A percentile compares a stretch with the other conserved stretches of the same genome.
Evolutionary conservation across 345 rosid genomes (phyloP).

Genomic region (Ceriops tagal): DNA sequence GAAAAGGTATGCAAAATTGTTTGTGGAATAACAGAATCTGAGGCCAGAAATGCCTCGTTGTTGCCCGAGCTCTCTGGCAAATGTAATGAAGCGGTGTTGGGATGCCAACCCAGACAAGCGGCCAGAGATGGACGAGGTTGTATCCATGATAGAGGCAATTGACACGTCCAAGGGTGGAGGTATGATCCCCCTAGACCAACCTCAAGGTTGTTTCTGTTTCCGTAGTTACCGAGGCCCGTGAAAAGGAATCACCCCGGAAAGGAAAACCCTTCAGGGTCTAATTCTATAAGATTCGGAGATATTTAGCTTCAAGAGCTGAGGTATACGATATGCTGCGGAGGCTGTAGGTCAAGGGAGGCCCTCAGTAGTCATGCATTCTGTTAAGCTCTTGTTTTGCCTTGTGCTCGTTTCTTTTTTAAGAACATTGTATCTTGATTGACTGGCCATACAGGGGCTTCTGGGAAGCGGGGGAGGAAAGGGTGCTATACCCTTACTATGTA

Average conservation of each 20-base stretch:
- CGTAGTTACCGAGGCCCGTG: not conserved
- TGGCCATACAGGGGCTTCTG: constrained; percentile 1
- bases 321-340: constrained; percentile 20
- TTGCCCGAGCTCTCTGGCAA: not conserved
- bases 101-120: not conserved
- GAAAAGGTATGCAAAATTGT: too few relatives aligned
- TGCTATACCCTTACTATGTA: not conserved
- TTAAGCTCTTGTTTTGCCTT: constrained; percentile 15
- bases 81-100: not conserved
- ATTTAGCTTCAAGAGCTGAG: constrained; percentile 18
- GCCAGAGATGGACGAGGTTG: not conserved
- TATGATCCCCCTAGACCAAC: not conserved
- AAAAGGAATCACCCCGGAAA: not conserved
- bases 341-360: constrained; percentile 16
- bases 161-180: not conserved
- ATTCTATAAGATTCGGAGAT: not conserved
- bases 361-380: constrained; percentile 27
- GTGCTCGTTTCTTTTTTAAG: not conserved
- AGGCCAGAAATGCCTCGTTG: not conserved
- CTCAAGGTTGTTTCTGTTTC: not conserved
- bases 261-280: constrained; percentile 6
- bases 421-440: constrained; percentile 7
- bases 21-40: not conserved
- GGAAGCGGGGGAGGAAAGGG: not conserved
- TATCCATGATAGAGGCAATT: not conserved